phyloP scores from a whole-genome alignment of 2,329 filamentous ascomycete genomes.

The Orbilia quercus region DNA sequence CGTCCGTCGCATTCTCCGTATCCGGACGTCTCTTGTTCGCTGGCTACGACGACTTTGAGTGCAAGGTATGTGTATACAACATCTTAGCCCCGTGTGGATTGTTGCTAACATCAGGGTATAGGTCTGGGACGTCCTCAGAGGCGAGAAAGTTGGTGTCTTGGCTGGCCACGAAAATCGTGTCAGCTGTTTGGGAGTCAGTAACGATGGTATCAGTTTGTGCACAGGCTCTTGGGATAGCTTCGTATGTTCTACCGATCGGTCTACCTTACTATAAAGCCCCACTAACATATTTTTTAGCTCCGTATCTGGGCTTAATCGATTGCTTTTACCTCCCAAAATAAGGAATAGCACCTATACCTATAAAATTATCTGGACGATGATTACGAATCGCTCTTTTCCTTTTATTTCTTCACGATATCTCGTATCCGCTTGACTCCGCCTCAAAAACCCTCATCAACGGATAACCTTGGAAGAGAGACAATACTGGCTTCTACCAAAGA shows the following conservation, averaged over 20 bases:
- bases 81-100: neutral
- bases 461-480: conserved; percentile 10
- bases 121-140: conserved; percentile 98
- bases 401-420: conserved; percentile 29
- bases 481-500: conserved; percentile 23
- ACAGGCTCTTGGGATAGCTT: conserved; percentile 99
- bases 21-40: conserved; percentile 95
- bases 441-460: neutral
- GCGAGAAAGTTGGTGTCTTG: conserved; percentile 95
- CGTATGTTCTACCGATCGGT: conserved; percentile 73
- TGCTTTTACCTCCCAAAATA: neutral
- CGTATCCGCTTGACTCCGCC: conserved; percentile 6
- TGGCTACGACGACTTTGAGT: conserved; percentile 98
- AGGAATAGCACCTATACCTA: conserved; percentile 31
- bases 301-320: conserved; percentile 79
- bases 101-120: conserved; percentile 63
- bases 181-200: conserved; percentile 97
- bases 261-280: conserved; percentile 9
- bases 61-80: conserved; percentile 79
- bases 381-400: conserved; percentile 46
- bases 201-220: conserved; percentile 98
- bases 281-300: conserved; percentile 70
- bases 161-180: conserved; percentile 99
- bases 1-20: conserved; percentile 96
- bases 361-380: conserved; percentile 57